Base-by-base conservation (phyloP, 2,329 filamentous ascomycete species). In the Neofusicoccum parvum region DNA sequence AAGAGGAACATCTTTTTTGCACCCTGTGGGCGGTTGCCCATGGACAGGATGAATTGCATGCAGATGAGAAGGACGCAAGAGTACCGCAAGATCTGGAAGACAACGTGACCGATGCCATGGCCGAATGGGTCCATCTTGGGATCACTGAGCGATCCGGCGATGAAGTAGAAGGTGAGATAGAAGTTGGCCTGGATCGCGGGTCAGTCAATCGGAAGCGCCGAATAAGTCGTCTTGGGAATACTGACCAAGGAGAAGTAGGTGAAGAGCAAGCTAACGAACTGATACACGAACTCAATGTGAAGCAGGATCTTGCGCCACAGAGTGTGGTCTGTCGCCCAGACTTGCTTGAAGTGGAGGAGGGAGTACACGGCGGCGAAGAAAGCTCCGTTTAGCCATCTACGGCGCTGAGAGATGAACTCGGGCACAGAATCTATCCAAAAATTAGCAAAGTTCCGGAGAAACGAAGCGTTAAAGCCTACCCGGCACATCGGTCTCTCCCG, bases 311-410 rank as follows among this genome's bases (percentile, higher is more conserved):
- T 99, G 70, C 95, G 91, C 43, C 88, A 85, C 23, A 98, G 74
- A 0, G 92, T 95, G 79, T 99, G 95, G 76, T 98, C 95, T 0
- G 95, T 99, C 27, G 81, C 80, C 91, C 94, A 96, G 73, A 99
- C 89, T 79, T 99, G 96, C 71, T 87, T 89, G 78, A 94, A 97
- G 80, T 99, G 95, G 48, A 97, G 91, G 3, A 98, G 87, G 1
- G 94, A 98, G 83, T 98, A 99, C 62, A 98, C 94, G 49, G 95
- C 95, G 0, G 95, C 96, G 76, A 99, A 99, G 83, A 99, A 99
- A 70, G 95, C 95, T 75, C 95, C 95, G 76, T 99, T 99, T 68
- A 99, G 88, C 95, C 95, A 99, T 78, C 95, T 88, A 75, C 95
- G 88, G 74, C 95, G 90, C 75, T 99, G 95, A 0, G 94, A 98